These are phyloP conservation scores for Aphanomyces euteiches DNA, from an alignment of 352 stramenopile species.

Conservation along the genomic window DNA sequence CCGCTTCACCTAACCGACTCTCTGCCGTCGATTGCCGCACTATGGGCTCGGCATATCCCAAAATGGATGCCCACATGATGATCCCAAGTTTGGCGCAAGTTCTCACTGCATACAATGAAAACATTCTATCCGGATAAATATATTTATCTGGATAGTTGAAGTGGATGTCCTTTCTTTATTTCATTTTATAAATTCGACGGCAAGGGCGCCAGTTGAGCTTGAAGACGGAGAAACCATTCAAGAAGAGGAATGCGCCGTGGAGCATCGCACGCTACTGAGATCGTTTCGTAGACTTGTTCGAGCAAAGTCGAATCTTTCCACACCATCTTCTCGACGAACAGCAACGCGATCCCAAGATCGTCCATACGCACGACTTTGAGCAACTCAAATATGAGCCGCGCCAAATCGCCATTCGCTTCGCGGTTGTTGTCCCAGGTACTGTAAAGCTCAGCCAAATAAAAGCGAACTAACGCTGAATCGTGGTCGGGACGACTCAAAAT, in stretches of 20 bases:
- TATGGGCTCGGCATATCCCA: slow-evolving; percentile 23
- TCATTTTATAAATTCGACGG: slow-evolving; percentile 1
- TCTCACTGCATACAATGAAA: background rate
- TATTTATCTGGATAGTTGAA: background rate
- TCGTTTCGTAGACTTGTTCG: background rate
- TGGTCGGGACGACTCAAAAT: background rate
- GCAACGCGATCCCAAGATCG: background rate
- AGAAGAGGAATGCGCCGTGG: background rate
- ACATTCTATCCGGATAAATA: background rate
- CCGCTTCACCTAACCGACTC: slow-evolving; percentile 12
- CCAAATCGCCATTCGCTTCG: background rate
- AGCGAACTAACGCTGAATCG: background rate
- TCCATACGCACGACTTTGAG: background rate
- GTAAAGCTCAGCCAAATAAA: background rate
- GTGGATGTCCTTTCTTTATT: background rate
- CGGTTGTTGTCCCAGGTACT: background rate
- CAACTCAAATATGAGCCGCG: slow-evolving; percentile 4
- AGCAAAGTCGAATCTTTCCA: background rate
- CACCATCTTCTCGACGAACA: slow-evolving; percentile 6
- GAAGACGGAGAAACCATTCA: slow-evolving; percentile 6
- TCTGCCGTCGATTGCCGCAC: slow-evolving; percentile 14
- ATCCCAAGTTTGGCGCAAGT: background rate
- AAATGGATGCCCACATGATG: slow-evolving; percentile 22
- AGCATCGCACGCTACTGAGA: slow-evolving; percentile 4
- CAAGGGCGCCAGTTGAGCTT: background rate